These are phyloP conservation scores for Chimonanthus salicifolius DNA, from an alignment of 164 flowering plant genomes.

Conservation along the genomic window DNA sequence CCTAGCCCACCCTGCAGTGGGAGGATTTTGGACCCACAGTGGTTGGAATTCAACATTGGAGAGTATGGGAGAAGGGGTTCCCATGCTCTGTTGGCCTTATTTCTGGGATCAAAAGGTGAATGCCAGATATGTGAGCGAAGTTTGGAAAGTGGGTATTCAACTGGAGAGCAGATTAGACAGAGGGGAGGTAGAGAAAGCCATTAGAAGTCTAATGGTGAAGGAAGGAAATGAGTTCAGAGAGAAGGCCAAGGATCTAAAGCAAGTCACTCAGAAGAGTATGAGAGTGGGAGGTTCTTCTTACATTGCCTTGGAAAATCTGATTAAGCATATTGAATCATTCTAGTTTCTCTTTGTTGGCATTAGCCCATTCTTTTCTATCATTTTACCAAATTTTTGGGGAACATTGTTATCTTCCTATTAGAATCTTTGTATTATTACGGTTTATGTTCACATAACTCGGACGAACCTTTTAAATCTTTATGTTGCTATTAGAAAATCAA, in stretches of 20 bases:
- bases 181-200: background rate
- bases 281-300: background rate
- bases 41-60: slow-evolving; percentile 22
- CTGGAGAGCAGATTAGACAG: slow-evolving; percentile 17
- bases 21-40: slow-evolving; percentile 30
- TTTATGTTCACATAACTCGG: no score
- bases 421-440: no score
- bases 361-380: no score
- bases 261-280: background rate
- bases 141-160: no score
- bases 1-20: slow-evolving; percentile 29
- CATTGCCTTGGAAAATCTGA: background rate
- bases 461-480: no score
- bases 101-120: no score
- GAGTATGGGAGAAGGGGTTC: slow-evolving; percentile 24
- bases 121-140: no score
- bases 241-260: background rate
- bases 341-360: no score
- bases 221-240: background rate
- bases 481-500: no score
- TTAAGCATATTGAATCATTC: no score
- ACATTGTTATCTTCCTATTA: no score
- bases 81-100: slow-evolving; percentile 26
- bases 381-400: no score
- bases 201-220: background rate